Evolutionary conservation across 2,329 filamentous ascomycete species (phyloP).

Genomic region (Coleophoma crateriformis): DNA sequence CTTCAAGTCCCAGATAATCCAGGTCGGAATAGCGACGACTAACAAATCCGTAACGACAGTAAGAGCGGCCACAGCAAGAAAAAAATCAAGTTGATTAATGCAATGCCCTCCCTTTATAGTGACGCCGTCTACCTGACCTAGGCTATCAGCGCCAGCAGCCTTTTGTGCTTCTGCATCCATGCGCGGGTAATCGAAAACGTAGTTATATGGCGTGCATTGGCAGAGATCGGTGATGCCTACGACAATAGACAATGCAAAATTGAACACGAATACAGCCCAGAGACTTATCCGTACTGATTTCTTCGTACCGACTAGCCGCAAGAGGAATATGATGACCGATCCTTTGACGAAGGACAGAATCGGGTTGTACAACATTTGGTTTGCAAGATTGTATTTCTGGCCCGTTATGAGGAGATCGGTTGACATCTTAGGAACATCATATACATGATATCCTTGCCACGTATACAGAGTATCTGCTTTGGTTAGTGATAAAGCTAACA

Average conservation of each 20-base stretch:
- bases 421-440: constrained; percentile 6
- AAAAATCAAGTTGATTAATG: constrained; percentile 9
- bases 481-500: not conserved
- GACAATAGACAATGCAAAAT: constrained; percentile 27
- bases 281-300: constrained; percentile 3
- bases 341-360: constrained; percentile 40
- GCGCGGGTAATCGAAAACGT: constrained; percentile 4
- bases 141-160: constrained; percentile 2
- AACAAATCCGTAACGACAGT: constrained; percentile 14
- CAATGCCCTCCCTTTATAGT: constrained; percentile 10
- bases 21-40: constrained; percentile 12
- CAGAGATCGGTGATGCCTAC: constrained; percentile 33
- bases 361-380: constrained; percentile 38
- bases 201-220: constrained; percentile 25
- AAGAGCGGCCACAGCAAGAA: constrained; percentile 11
- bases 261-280: constrained; percentile 6
- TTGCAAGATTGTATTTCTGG: constrained; percentile 20
- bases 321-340: constrained; percentile 37
- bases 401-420: not conserved
- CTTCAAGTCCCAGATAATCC: constrained; percentile 14
- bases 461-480: constrained; percentile 9
- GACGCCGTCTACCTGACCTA: constrained; percentile 10
- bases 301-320: constrained; percentile 32
- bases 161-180: constrained; percentile 6
- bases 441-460: constrained; percentile 12